Conservation (phyloP, 768 basidiomycete genomes). For the Auriscalpium orientale region DNA sequence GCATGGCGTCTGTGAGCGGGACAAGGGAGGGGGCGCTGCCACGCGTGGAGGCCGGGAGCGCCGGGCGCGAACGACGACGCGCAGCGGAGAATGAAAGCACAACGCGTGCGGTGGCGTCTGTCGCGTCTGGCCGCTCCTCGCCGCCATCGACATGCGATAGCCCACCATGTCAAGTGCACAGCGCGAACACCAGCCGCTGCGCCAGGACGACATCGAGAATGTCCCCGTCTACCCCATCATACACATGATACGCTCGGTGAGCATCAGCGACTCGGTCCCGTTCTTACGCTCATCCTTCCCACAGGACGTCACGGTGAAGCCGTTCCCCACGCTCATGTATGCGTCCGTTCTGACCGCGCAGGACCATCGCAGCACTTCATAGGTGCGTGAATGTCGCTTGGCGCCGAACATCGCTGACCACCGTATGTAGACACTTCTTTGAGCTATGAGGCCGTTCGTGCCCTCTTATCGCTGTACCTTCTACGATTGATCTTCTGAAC, state of each 20-base stretch:
- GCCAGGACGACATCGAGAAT: slow-evolving; percentile 44
- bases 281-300: slow-evolving; percentile 16
- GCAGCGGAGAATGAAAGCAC: neutral
- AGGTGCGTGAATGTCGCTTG: slow-evolving; percentile 33
- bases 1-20: slow-evolving; percentile 10
- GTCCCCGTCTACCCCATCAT: slow-evolving; percentile 76
- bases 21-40: neutral
- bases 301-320: slow-evolving; percentile 9
- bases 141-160: neutral
- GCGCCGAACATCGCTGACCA: slow-evolving; percentile 1
- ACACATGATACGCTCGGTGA: slow-evolving; percentile 62
- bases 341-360: neutral
- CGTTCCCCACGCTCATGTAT: neutral
- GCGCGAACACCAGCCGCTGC: slow-evolving; percentile 31
- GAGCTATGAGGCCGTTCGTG: slow-evolving; percentile 66
- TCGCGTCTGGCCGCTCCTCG: neutral
- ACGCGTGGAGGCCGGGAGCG: neutral
- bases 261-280: slow-evolving; percentile 19
- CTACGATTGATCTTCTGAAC: slow-evolving; percentile 5
- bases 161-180: neutral
- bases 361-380: slow-evolving; percentile 50
- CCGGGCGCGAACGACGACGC: neutral
- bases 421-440: slow-evolving; percentile 66
- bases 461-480: neutral
- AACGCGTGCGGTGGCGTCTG: neutral